Percentiles rank a stretch among this genome's conserved stretches.
Conservation (phyloP, 805 yeast species). For the Tetrapisispora nanseiensis region DNA sequence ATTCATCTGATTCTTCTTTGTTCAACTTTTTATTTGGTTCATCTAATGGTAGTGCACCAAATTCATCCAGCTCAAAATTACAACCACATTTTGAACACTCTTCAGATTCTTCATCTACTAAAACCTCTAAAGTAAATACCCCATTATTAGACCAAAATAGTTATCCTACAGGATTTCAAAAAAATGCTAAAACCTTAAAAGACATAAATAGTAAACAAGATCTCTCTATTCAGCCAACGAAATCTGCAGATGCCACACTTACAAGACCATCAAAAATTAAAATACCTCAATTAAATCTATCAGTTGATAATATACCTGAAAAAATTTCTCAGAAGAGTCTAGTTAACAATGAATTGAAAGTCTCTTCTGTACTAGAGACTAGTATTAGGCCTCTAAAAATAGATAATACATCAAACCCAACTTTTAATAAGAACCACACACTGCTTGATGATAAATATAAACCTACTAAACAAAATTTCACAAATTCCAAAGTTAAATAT, state of each 20-base stretch:
- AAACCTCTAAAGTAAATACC: neutral
- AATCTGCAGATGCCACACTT: conserved; percentile 8
- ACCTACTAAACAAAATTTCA: neutral
- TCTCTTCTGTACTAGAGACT: too few species aligned
- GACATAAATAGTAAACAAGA: neutral
- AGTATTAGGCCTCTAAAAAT: too few species aligned
- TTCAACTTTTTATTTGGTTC: conserved; percentile 32
- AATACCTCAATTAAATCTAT: neutral
- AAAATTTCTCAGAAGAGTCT: neutral
- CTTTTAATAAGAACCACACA: too few species aligned
- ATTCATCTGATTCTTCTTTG: conserved; percentile 46
- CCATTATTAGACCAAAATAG: neutral
- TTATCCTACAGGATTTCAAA: neutral
- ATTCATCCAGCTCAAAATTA: neutral
- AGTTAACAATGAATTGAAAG: neutral
- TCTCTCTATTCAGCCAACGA: neutral
- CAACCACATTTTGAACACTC: neutral
- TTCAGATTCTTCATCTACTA: neutral
- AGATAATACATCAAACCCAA: too few species aligned
- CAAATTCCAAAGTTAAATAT: conserved; percentile 18
- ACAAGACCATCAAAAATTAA: neutral
- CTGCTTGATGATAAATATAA: neutral
- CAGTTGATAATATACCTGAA: neutral
- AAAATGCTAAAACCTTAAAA: neutral
- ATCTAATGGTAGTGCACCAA: conserved; percentile 8